Evolutionary conservation across 169 alveolate species (phyloP).

Genomic region (Plasmodium gallinaceum): DNA sequence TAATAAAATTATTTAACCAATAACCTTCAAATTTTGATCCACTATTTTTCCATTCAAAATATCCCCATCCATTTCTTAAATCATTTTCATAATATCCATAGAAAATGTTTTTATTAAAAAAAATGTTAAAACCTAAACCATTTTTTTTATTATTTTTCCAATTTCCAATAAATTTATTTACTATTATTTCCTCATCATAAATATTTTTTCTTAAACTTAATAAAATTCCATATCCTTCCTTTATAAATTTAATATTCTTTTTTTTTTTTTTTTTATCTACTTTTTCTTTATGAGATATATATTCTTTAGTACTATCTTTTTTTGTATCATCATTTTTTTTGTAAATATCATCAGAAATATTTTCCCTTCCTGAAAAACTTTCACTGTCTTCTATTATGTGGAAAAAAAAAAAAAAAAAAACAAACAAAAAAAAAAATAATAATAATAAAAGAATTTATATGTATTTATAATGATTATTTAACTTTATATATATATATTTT

Average conservation of each 20-base stretch:
- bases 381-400: constrained; percentile 14
- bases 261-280: constrained; percentile 45
- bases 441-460: too few species aligned
- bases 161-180: constrained; percentile 54
- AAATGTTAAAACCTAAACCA: constrained; percentile 71
- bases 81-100: constrained; percentile 72
- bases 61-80: constrained; percentile 63
- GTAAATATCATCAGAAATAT: background rate
- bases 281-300: constrained; percentile 9
- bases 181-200: constrained; percentile 40
- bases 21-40: constrained; percentile 53
- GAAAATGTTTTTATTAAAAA: constrained; percentile 50
- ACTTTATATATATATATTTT: background rate
- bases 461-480: background rate
- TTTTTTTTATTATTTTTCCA: constrained; percentile 66
- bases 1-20: constrained; percentile 43
- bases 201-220: constrained; percentile 37
- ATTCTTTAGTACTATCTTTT: constrained; percentile 23
- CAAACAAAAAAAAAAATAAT: background rate
- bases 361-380: background rate
- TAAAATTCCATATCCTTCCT: constrained; percentile 63
- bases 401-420: background rate
- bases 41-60: constrained; percentile 40
- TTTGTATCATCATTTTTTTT: constrained; percentile 40
- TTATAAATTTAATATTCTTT: constrained; percentile 29